Conservation (phyloP, 306 rosid species). For the Vigna hirtella region DNA sequence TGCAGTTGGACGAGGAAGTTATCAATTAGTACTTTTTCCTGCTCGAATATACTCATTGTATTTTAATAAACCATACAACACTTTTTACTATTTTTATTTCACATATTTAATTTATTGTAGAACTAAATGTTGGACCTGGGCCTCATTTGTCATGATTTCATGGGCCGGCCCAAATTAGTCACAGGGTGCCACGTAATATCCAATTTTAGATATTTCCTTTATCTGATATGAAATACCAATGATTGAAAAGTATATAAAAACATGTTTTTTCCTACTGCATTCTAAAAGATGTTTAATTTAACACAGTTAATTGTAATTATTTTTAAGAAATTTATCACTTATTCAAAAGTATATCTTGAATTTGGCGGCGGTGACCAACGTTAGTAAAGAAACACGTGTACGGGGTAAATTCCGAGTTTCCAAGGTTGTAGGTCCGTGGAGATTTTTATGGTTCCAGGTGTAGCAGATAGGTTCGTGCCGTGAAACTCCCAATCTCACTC, state of each 20-base stretch:
- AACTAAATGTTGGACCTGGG: background rate
- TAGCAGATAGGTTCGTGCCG: slow-evolving; percentile 3
- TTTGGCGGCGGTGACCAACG: background rate
- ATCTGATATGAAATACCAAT: background rate
- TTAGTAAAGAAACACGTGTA: slow-evolving; percentile 18
- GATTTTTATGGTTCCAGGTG: slow-evolving; percentile 18
- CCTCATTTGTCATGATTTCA: background rate
- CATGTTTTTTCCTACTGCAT: background rate
- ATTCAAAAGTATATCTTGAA: background rate
- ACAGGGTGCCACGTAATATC: too few relatives aligned
- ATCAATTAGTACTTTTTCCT: background rate
- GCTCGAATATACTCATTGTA: background rate
- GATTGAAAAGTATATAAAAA: background rate
- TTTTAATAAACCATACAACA: background rate
- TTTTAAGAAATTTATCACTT: too few relatives aligned
- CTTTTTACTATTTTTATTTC: background rate
- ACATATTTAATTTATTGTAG: background rate
- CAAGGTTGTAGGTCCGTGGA: background rate
- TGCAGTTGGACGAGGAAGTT: background rate
- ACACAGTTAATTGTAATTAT: too few relatives aligned
- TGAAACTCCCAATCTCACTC: background rate
- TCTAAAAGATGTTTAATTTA: too few relatives aligned
- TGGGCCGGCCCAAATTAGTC: background rate
- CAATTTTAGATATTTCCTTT: too few relatives aligned
- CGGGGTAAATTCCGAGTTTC: background rate